These are phyloP conservation scores for Plasmodium yoelii DNA, from an alignment of 169 alveolate genomes.

Conservation along the genomic window DNA sequence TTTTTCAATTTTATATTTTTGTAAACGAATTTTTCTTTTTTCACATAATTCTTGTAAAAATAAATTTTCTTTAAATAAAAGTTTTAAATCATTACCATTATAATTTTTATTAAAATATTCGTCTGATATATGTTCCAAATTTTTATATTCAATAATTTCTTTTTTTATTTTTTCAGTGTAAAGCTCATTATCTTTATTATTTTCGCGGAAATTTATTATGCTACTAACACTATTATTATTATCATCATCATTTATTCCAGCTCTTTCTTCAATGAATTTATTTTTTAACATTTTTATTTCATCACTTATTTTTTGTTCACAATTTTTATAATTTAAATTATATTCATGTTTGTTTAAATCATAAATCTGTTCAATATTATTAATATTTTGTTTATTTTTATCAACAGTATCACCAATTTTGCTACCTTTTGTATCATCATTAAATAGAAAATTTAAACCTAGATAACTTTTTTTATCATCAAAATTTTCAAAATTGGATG, in stretches of 20 bases:
- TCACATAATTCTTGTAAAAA: conserved; percentile 70
- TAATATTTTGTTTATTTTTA: too few relatives aligned
- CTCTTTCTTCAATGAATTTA: neutral
- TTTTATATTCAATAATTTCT: conserved; percentile 15
- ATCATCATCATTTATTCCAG: neutral
- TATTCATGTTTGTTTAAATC: too few relatives aligned
- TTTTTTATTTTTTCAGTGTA: conserved; percentile 33
- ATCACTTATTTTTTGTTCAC: too few relatives aligned
- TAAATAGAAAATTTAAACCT: too few relatives aligned
- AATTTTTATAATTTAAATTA: too few relatives aligned
- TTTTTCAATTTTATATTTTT: conserved; percentile 69
- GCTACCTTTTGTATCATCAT: too few relatives aligned
- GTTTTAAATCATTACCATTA: conserved; percentile 32
- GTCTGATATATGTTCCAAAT: neutral
- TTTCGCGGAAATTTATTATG: neutral
- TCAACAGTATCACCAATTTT: too few relatives aligned
- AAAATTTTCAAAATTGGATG: too few relatives aligned
- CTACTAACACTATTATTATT: too few relatives aligned
- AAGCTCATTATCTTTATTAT: conserved; percentile 13
- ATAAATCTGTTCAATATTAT: too few relatives aligned
- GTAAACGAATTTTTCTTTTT: conserved; percentile 49
- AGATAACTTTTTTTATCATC: too few relatives aligned
- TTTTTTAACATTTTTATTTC: too few relatives aligned
- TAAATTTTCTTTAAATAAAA: conserved; percentile 39
- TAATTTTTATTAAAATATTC: conserved; percentile 1